phyloP scores from a whole-genome alignment of 192 early-diverging fungal genomes.

The Jimgerdemannia flammicorona region DNA sequence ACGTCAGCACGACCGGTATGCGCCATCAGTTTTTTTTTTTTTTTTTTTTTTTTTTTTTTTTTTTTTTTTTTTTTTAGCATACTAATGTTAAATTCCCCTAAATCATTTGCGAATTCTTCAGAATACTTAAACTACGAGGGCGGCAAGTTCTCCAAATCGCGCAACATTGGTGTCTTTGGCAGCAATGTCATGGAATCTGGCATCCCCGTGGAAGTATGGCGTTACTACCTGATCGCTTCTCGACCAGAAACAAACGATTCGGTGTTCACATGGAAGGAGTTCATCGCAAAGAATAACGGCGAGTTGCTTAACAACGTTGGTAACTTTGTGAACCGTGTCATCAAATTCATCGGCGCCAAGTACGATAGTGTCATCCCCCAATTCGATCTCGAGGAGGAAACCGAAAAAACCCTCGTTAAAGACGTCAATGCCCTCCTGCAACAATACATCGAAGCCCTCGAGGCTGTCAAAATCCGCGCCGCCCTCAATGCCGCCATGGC shows the following conservation, averaged over 20 bases:
- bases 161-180: slow-evolving; percentile 96
- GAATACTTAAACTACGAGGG: slow-evolving; percentile 97
- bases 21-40: background rate
- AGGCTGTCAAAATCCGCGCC: slow-evolving; percentile 78
- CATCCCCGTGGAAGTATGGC: slow-evolving; percentile 90
- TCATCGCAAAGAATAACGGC: slow-evolving; percentile 92
- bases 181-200: slow-evolving; percentile 90
- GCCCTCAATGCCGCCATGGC: slow-evolving; percentile 89
- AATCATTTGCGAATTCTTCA: slow-evolving; percentile 23
- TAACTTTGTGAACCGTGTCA: slow-evolving; percentile 96
- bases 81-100: background rate
- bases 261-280: slow-evolving; percentile 90
- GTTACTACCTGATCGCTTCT: slow-evolving; percentile 91
- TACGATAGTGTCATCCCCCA: slow-evolving; percentile 83
- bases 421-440: slow-evolving; percentile 78
- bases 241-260: slow-evolving; percentile 93
- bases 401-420: slow-evolving; percentile 71
- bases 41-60: background rate
- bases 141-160: slow-evolving; percentile 96
- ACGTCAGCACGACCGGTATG: slow-evolving; percentile 87
- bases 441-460: slow-evolving; percentile 74
- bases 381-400: slow-evolving; percentile 43
- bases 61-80: background rate
- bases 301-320: slow-evolving; percentile 95
- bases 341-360: slow-evolving; percentile 91